A percentile compares a stretch with the other conserved stretches of the same genome.
These are phyloP conservation scores for Saccharata proteae DNA, from an alignment of 2,329 filamentous ascomycete genomes.

Conservation along the genomic window DNA sequence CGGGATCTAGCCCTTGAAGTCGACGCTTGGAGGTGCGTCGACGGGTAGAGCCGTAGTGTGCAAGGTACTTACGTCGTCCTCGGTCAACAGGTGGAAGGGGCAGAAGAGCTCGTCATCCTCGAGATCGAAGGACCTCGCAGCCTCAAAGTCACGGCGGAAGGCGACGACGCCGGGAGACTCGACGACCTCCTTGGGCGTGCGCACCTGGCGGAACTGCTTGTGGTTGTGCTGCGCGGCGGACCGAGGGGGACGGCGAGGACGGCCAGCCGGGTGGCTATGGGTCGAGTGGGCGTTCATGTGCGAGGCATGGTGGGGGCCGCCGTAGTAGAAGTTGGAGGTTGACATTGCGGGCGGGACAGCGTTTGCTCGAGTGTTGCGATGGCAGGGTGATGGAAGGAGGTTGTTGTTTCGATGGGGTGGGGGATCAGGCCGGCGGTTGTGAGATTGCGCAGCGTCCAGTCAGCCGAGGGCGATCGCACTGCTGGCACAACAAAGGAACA, in stretches of 20 bases:
- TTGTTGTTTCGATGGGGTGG: too few species aligned
- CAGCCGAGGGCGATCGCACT: too few species aligned
- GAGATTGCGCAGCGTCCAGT: too few species aligned
- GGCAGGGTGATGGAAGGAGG: too few species aligned
- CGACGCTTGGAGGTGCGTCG: not conserved
- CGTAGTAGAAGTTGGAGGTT: slow-evolving; percentile 31
- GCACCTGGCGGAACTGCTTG: slow-evolving; percentile 74
- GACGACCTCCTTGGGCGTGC: slow-evolving; percentile 74
- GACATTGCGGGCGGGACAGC: too few species aligned
- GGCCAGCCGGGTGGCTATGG: slow-evolving; percentile 72
- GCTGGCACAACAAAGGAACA: too few species aligned
- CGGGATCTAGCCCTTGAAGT: too few species aligned
- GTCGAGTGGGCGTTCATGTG: slow-evolving; percentile 44
- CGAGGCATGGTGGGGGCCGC: slow-evolving; percentile 31
- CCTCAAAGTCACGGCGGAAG: slow-evolving; percentile 82
- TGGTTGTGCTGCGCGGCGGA: slow-evolving; percentile 74
- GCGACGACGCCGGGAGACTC: slow-evolving; percentile 64
- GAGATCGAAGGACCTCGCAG: slow-evolving; percentile 83
- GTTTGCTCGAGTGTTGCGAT: too few species aligned
- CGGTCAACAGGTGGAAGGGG: slow-evolving; percentile 72
- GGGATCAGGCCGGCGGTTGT: too few species aligned
- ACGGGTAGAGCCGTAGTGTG: slow-evolving; percentile 14
- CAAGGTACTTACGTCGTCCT: slow-evolving; percentile 69
- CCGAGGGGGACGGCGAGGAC: slow-evolving; percentile 73
- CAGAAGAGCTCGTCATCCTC: slow-evolving; percentile 96